A percentile compares a stretch with the other conserved stretches of the same genome.
These are phyloP conservation scores for Mycotypha africana DNA, from an alignment of 371 early-diverging fungal genomes.

Conservation along the genomic window DNA sequence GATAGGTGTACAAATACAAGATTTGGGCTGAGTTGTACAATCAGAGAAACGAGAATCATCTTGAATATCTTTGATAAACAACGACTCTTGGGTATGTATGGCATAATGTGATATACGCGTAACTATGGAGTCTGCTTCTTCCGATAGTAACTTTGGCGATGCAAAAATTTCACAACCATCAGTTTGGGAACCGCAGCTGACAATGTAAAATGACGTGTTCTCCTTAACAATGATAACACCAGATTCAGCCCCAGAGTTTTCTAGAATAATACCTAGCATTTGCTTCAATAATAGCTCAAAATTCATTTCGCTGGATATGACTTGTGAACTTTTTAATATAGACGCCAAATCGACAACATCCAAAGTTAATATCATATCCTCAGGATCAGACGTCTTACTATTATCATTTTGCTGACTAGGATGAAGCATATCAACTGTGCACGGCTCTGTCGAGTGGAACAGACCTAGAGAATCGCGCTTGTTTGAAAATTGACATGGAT, in stretches of 20 bases:
- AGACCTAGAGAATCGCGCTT: conserved; percentile 11
- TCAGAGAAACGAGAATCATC: conserved; percentile 40
- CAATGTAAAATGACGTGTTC: conserved; percentile 31
- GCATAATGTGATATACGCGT: conserved; percentile 37
- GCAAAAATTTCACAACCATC: conserved; percentile 32
- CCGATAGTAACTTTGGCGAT: conserved; percentile 27
- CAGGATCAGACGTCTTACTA: conserved; percentile 15
- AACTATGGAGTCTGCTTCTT: conserved; percentile 33
- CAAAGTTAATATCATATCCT: conserved; percentile 35
- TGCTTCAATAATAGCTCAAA: conserved; percentile 46
- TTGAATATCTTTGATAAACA: conserved; percentile 34
- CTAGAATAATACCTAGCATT: conserved; percentile 45
- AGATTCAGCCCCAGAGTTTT: conserved; percentile 43
- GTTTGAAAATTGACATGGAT: conserved; percentile 5
- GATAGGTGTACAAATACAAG: conserved; percentile 55
- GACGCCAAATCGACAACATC: conserved; percentile 45
- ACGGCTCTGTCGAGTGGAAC: conserved; percentile 1
- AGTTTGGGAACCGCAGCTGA: conserved; percentile 35
- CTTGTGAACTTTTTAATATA: conserved; percentile 44
- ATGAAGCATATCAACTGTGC: not conserved
- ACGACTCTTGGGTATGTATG: conserved; percentile 33
- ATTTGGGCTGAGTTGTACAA: conserved; percentile 25
- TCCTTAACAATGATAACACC: conserved; percentile 46
- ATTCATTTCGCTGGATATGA: conserved; percentile 51
- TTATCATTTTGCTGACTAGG: conserved; percentile 1